phyloP scores from a whole-genome alignment of 495 filamentous ascomycete species.

The Paragyromitra xinjiangensis region DNA sequence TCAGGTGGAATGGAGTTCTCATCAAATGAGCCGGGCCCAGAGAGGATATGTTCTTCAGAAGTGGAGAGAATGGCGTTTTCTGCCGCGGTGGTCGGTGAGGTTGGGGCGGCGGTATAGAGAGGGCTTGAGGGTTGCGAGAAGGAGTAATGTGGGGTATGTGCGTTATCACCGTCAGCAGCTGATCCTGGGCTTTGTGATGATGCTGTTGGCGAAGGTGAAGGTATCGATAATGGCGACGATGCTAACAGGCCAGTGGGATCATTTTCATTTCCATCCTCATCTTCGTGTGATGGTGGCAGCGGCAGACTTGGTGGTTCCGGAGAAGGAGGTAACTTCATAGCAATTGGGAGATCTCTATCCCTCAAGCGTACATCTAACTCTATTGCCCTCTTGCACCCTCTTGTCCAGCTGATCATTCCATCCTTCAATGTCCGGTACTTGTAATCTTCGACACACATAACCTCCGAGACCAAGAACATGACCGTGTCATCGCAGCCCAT shows the following conservation, averaged over 20 bases:
- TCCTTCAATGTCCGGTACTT: conserved; percentile 35
- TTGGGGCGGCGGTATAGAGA: not conserved
- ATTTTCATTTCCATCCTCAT: conserved; percentile 4
- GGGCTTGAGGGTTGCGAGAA: not conserved
- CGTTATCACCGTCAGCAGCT: not conserved
- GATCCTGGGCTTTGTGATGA: conserved; percentile 20
- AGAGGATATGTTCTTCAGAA: not conserved
- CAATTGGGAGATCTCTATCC: conserved; percentile 27
- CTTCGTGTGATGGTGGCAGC: not conserved
- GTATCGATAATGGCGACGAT: conserved; percentile 4
- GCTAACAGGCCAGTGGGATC: not conserved
- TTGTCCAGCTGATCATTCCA: conserved; percentile 37
- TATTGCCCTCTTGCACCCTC: conserved; percentile 33
- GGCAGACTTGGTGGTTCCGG: conserved; percentile 34
- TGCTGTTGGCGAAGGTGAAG: not conserved
- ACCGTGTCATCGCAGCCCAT: conserved; percentile 52
- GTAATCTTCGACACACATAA: conserved; percentile 52
- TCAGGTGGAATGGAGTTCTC: conserved; percentile 8
- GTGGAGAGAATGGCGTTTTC: not conserved
- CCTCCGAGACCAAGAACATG: conserved; percentile 48
- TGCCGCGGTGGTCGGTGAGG: not conserved
- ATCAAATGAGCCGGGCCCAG: not conserved
- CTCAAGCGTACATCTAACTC: conserved; percentile 44
- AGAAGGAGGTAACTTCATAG: conserved; percentile 40
- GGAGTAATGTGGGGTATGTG: not conserved